Evolutionary conservation across 2,329 filamentous ascomycete genomes (phyloP), one percentile per base, ranked within the genome.

Genomic region (Xenoacremonium recifei): DNA sequence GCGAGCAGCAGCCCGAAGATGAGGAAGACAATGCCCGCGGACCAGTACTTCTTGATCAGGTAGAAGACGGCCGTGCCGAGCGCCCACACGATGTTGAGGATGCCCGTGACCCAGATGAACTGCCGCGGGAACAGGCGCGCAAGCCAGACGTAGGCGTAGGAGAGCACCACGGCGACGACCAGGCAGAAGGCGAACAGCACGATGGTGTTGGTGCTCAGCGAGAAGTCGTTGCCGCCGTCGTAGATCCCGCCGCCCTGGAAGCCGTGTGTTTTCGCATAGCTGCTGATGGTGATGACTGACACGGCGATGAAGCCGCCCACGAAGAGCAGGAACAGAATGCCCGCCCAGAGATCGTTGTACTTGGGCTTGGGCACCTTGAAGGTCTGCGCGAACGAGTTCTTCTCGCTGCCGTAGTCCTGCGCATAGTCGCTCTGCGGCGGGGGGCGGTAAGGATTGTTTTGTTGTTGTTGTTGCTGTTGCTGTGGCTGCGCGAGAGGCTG

Each of bases 21-120:
- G 12, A 95, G 71, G 64, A 93, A 96, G 0, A 95, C 84, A 30
- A 96, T 92, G 25, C 88, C 92, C 10, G 87, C 90, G 6, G 84
- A 86, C 68, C 83, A 96, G 62, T 92, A 88, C 43, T 78, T 78
- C 32, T 80, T 75, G 45, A 77, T 82, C 33, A 96, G 79, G 73
- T 95, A 95, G 67, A 90, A 95, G 39, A 92, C 82, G 9, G 88
- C 89, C 0, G 89, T 95, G 2, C 79, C 91, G n/a, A 96, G 71
- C 1, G 88, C 89, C 55, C 89, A 85, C 40, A 85, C 70, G 56
- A 96, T 86, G 64, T 96, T 95, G 42, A 95, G 72, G 38, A 96
- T 92, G 11, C 89, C 89, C 0, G 90, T 95, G 29, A 90, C 79
- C 88, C 89, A 96, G 61, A 96, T 95, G 54, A 96, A 90, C 59